phyloP scores from a whole-genome alignment of 768 basidiomycete genomes.

The Phaeolepiota aurea region DNA sequence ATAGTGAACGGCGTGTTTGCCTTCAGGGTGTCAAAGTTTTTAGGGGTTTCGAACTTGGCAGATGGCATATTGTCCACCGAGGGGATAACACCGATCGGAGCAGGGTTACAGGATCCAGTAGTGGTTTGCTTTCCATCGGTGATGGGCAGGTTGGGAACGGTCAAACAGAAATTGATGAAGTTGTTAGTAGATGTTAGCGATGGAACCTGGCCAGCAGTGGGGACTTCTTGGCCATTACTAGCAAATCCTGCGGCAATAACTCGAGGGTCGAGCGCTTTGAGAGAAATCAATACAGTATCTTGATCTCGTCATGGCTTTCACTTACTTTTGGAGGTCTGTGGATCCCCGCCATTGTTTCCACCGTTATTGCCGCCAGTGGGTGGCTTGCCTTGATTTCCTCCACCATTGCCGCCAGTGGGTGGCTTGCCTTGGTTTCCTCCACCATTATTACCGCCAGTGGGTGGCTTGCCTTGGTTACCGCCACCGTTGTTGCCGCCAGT shows the following conservation, averaged over 20 bases:
- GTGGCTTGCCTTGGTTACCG: no score
- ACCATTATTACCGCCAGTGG: no score
- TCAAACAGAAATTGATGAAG: conserved; percentile 54
- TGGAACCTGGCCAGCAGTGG: conserved; percentile 35
- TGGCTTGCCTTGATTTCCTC: conserved; percentile 3
- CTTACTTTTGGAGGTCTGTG: conserved; percentile 31
- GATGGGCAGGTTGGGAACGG: conserved; percentile 33
- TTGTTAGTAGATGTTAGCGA: conserved; percentile 52
- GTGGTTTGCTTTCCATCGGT: conserved; percentile 41
- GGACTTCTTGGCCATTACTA: conserved; percentile 34
- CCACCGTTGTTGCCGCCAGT: background rate
- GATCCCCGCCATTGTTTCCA: conserved; percentile 13
- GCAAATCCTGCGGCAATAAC: conserved; percentile 33
- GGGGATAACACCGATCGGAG: conserved; percentile 40
- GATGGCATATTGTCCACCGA: conserved; percentile 35
- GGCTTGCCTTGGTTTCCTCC: no score
- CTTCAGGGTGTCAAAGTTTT: conserved; percentile 29
- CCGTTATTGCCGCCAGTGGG: conserved; percentile 4
- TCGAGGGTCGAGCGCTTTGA: conserved; percentile 28
- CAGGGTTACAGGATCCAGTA: conserved; percentile 45
- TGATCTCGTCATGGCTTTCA: background rate
- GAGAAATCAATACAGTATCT: conserved; percentile 2
- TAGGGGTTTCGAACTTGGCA: conserved; percentile 34
- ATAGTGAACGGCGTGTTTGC: conserved; percentile 36
- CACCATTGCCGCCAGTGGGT: conserved; percentile 3